Conservation (phyloP, 441 rosid genomes). For the Jatropha podagrica region DNA sequence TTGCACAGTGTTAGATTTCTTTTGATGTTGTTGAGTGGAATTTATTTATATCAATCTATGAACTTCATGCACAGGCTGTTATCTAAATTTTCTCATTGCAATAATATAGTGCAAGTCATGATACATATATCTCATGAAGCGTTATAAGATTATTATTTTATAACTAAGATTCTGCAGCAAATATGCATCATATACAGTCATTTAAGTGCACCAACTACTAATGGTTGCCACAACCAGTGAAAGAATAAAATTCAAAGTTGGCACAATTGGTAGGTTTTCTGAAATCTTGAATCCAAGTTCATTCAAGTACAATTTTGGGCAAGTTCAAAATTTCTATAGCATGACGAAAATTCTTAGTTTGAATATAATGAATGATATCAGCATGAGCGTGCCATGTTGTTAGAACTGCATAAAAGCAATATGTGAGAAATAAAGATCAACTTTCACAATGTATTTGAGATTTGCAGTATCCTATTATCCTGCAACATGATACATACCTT, state of each 20-base stretch:
- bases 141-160: neutral
- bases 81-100: neutral
- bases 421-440: neutral
- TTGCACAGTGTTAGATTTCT: conserved; percentile 16
- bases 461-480: neutral
- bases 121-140: neutral
- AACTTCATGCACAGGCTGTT: neutral
- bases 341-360: neutral
- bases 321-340: neutral
- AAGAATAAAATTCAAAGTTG: neutral
- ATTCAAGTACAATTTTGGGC: neutral
- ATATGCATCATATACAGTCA: neutral
- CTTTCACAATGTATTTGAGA: neutral
- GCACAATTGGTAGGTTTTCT: neutral
- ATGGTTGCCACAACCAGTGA: neutral
- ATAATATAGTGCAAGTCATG: neutral
- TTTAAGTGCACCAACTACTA: neutral
- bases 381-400: neutral
- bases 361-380: neutral
- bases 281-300: neutral
- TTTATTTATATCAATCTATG: neutral
- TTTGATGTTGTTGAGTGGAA: neutral
- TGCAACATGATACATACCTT: conserved; percentile 47
- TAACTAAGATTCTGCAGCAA: neutral
- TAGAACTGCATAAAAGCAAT: neutral